A percentile compares a stretch with the other conserved stretches of the same genome.
These are phyloP conservation scores for Rhizopogon salebrosus DNA, from an alignment of 768 basidiomycete genomes.

Conservation along the genomic window DNA sequence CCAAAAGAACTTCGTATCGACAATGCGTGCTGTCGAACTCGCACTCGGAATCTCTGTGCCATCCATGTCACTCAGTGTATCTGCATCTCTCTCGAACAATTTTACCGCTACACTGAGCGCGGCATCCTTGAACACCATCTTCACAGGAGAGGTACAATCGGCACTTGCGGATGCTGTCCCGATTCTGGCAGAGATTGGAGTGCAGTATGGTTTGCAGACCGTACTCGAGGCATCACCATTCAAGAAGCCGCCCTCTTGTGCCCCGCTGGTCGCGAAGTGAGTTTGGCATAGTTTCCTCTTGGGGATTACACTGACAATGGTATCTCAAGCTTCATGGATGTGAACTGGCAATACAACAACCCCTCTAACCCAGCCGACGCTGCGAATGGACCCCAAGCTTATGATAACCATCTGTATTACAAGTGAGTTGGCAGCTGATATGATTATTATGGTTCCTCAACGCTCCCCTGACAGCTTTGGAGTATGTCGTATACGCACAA, in stretches of 20 bases:
- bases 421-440: constrained; percentile 35
- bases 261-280: constrained; percentile 36
- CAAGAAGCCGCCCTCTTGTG: constrained; percentile 6
- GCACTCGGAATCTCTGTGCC: constrained; percentile 47
- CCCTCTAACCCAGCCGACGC: constrained; percentile 70
- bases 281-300: neutral
- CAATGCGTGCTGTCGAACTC: constrained; percentile 61
- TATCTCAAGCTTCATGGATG: constrained; percentile 68
- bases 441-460: neutral
- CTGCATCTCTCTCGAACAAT: constrained; percentile 23
- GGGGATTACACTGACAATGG: neutral
- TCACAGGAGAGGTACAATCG: constrained; percentile 25
- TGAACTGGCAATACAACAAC: constrained; percentile 70
- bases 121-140: constrained; percentile 11
- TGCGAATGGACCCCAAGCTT: constrained; percentile 62
- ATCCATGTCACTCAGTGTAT: constrained; percentile 6
- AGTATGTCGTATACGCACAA: constrained; percentile 28
- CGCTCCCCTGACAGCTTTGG: constrained; percentile 41
- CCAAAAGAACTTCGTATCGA: constrained; percentile 64
- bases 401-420: constrained; percentile 81
- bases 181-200: constrained; percentile 28
- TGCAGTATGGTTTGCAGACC: constrained; percentile 13
- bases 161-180: constrained; percentile 33
- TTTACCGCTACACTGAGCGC: constrained; percentile 29
- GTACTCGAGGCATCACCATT: constrained; percentile 19